Conservation (phyloP, 163 green algal genomes). For the Coccomyxa subellipsoidea region DNA sequence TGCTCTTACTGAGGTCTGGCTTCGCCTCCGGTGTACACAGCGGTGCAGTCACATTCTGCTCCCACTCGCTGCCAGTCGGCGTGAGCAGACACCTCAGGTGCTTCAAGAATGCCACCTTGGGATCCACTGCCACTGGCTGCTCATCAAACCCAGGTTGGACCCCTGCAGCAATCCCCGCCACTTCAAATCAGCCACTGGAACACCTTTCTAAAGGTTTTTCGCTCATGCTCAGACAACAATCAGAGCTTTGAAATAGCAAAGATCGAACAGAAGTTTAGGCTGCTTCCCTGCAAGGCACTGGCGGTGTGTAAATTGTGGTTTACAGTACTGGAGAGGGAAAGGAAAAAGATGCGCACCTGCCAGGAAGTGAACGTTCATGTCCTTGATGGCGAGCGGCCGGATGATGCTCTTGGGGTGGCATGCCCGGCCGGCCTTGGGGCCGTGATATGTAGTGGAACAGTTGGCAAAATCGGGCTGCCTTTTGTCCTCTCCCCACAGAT, state of each 20-base stretch:
- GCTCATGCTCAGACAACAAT: not conserved
- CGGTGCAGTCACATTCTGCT: not conserved
- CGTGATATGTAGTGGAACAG: not conserved
- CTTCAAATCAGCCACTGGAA: not conserved
- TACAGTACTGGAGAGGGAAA: too few species aligned
- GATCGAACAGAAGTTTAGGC: too few species aligned
- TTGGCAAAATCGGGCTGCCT: not conserved
- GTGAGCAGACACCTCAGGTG: not conserved
- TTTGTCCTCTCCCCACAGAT: not conserved
- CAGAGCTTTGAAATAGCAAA: too few species aligned
- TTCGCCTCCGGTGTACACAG: not conserved
- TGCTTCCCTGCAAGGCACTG: too few species aligned
- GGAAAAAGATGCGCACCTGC: not conserved
- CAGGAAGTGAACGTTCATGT: constrained; percentile 4
- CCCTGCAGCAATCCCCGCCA: not conserved
- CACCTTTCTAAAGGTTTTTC: not conserved
- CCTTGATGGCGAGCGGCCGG: not conserved
- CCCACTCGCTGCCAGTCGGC: not conserved
- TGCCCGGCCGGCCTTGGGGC: not conserved
- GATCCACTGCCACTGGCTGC: not conserved
- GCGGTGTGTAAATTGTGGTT: too few species aligned
- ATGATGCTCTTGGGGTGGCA: not conserved
- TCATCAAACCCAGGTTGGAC: not conserved
- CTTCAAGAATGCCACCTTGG: not conserved
- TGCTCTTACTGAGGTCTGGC: not conserved